Evolutionary conservation across 2,329 filamentous ascomycete species (phyloP).

Genomic region (Alternaria triticimaculans): DNA sequence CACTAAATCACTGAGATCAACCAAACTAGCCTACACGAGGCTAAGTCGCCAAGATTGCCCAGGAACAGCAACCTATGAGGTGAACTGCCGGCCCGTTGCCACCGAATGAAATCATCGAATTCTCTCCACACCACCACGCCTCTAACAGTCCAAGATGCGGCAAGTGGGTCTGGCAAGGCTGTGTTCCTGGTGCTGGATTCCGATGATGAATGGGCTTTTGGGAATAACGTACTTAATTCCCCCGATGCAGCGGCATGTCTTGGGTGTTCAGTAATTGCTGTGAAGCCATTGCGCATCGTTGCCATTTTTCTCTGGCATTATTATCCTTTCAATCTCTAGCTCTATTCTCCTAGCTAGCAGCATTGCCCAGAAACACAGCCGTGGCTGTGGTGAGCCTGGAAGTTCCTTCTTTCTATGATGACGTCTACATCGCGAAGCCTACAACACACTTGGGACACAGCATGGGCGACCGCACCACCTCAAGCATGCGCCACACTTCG

Average conservation of each 20-base stretch:
- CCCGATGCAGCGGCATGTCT: not conserved
- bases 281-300: not conserved
- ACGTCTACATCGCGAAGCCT: conserved; percentile 20
- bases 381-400: not conserved
- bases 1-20: not conserved
- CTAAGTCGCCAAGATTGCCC: conserved; percentile 10
- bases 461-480: conserved; percentile 22
- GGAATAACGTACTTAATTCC: conserved; percentile 1
- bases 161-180: conserved; percentile 18
- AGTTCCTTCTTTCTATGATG: conserved; percentile 6
- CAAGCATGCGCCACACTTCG: conserved; percentile 27
- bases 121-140: not conserved
- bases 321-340: not conserved
- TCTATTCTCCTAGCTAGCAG: not conserved
- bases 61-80: conserved; percentile 6
- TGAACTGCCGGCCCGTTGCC: conserved; percentile 3
- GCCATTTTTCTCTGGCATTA: not conserved
- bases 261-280: not conserved
- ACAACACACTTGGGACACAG: conserved; percentile 24
- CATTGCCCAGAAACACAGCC: not conserved
- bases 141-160: not conserved
- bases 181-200: conserved; percentile 7
- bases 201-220: not conserved
- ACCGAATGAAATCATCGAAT: conserved; percentile 3
- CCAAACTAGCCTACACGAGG: not conserved